phyloP scores from a whole-genome alignment of 2,329 filamentous ascomycete species.

The Intubia oerlemansii region DNA sequence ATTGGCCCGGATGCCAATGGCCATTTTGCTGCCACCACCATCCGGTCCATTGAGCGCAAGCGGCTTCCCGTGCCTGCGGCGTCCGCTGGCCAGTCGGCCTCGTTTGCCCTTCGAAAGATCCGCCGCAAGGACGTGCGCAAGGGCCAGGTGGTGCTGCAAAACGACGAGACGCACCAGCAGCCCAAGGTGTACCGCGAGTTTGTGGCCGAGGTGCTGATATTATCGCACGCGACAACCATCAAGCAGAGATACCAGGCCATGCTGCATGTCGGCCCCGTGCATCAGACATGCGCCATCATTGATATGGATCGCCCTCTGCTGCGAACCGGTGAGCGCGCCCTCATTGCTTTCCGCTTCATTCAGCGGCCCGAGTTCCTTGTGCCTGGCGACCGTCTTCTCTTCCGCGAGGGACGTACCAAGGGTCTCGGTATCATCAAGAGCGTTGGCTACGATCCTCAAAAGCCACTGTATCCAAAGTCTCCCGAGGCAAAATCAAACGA shows the following conservation, averaged over 20 bases:
- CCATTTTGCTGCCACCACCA: conserved; percentile 67
- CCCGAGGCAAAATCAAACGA: no score
- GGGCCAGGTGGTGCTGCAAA: conserved; percentile 86
- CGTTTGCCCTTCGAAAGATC: conserved; percentile 74
- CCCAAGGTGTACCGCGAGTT: conserved; percentile 59
- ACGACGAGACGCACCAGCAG: conserved; percentile 35
- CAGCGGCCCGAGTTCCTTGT: conserved; percentile 84
- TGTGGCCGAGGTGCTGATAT: conserved; percentile 72
- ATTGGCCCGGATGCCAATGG: conserved; percentile 82
- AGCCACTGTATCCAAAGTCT: no score
- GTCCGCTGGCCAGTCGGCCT: conserved; percentile 79
- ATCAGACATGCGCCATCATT: conserved; percentile 91
- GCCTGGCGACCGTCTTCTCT: conserved; percentile 73
- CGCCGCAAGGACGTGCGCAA: conserved; percentile 85
- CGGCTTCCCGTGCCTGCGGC: conserved; percentile 73
- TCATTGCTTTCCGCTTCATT: conserved; percentile 85
- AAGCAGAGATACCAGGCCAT: conserved; percentile 95
- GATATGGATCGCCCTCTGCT: conserved; percentile 95
- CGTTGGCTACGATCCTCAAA: conserved; percentile 76
- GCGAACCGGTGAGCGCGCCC: conserved; percentile 80
- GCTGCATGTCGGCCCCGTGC: conserved; percentile 87
- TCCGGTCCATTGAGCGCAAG: conserved; percentile 89
- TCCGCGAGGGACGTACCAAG: conserved; percentile 88
- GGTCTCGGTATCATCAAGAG: conserved; percentile 86
- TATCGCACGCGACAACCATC: conserved; percentile 92